Conservation (phyloP, 73 alveolate genomes). For the Tetrahymena elliotti region DNA sequence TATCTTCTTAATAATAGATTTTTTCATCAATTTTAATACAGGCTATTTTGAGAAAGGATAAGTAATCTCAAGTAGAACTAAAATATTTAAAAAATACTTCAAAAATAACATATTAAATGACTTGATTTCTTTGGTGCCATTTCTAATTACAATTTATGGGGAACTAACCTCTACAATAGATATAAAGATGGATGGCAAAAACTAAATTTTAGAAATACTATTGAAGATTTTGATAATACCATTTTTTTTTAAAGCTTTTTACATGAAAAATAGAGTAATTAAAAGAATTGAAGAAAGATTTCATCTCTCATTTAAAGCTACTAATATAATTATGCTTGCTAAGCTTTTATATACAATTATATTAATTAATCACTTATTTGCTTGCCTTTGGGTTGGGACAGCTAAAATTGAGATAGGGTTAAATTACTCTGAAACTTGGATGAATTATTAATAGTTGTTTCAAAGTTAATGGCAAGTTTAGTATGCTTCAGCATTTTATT, state of each 20-base stretch:
- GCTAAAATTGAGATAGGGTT: not conserved
- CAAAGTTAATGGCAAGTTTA: constrained; percentile 1
- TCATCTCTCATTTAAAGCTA: not conserved
- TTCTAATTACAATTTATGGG: not conserved
- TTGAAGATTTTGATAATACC: not conserved
- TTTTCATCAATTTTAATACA: not conserved
- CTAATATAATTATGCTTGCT: constrained; percentile 2
- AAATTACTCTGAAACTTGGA: constrained; percentile 8
- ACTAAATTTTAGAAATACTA: not conserved
- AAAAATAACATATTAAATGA: not conserved
- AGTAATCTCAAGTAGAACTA: not conserved
- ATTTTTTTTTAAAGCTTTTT: not conserved
- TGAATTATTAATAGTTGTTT: not conserved
- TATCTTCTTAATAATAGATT: not conserved
- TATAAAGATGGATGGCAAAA: not conserved
- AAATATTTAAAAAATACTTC: not conserved
- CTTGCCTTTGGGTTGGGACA: constrained; percentile 28
- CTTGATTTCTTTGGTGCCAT: not conserved
- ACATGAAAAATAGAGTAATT: constrained; percentile 1
- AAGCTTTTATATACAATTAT: constrained; percentile 4
- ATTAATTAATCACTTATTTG: constrained; percentile 14
- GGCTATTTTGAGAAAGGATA: not conserved
- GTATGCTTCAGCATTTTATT: constrained; percentile 21
- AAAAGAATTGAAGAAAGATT: constrained; percentile 12
- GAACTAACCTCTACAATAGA: not conserved